phyloP scores from a whole-genome alignment of 768 basidiomycete species.

The Mycena filopes region DNA sequence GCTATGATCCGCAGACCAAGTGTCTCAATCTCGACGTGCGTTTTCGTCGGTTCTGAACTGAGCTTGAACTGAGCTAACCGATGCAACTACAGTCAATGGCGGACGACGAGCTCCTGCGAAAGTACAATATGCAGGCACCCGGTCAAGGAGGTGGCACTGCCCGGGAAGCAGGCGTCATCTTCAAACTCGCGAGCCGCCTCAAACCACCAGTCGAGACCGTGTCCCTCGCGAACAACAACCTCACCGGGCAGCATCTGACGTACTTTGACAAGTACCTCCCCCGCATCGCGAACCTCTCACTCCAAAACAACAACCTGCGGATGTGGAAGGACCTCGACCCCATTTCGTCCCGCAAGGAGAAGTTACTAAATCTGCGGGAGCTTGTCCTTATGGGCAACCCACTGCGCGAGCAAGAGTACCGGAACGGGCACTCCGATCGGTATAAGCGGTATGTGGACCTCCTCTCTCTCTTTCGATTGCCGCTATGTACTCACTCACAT shows the following conservation, averaged over 20 bases:
- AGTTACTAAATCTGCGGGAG: conserved; percentile 73
- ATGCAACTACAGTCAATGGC: conserved; percentile 69
- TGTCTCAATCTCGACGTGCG: conserved; percentile 89
- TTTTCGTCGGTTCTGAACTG: conserved; percentile 13
- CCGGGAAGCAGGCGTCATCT: conserved; percentile 84
- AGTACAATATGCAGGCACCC: conserved; percentile 75
- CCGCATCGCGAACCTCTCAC: conserved; percentile 79
- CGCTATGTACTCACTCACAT: conserved; percentile 12
- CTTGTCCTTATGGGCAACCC: conserved; percentile 83
- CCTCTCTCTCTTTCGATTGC: neutral
- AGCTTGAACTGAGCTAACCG: conserved; percentile 25
- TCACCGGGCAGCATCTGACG: conserved; percentile 66
- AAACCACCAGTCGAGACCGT: conserved; percentile 85
- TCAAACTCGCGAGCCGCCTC: conserved; percentile 85
- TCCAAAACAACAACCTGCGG: conserved; percentile 80
- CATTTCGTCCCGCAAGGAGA: conserved; percentile 68
- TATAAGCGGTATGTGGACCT: conserved; percentile 70
- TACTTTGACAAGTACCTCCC: conserved; percentile 81
- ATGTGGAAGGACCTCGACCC: conserved; percentile 77
- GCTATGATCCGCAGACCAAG: conserved; percentile 75
- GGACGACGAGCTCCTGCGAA: conserved; percentile 81
- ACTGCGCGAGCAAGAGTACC: conserved; percentile 68
- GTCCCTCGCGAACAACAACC: conserved; percentile 83
- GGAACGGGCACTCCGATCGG: conserved; percentile 64
- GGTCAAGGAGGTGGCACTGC: conserved; percentile 70